Evolutionary conservation across 2,329 filamentous ascomycete species (phyloP).

Genomic region (Celoporthe dispersa): DNA sequence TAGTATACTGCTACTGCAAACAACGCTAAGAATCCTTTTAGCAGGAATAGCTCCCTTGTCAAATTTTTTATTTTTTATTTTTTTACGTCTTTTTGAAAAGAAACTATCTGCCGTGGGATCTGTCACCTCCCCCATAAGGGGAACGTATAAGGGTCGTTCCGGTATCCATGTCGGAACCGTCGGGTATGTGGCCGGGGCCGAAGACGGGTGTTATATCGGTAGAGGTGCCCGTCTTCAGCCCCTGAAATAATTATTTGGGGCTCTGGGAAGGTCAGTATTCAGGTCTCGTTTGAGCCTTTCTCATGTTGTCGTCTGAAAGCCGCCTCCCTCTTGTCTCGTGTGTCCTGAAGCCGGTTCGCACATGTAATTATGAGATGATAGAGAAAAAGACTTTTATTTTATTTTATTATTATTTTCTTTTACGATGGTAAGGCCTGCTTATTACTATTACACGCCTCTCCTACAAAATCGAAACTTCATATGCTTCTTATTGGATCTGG

Average conservation of each 20-base stretch:
- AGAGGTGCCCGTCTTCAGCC: neutral
- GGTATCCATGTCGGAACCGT: constrained; percentile 7
- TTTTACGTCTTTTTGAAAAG: neutral
- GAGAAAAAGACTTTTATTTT: no score
- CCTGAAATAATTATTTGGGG: neutral
- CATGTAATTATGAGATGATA: no score
- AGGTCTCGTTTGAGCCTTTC: neutral
- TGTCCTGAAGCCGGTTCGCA: neutral
- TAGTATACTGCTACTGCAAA: neutral
- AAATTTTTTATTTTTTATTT: neutral
- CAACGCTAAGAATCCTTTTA: neutral
- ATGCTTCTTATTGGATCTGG: neutral
- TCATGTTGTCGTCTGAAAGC: neutral
- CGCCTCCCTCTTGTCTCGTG: neutral
- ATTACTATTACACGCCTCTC: neutral
- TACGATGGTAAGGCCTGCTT: neutral
- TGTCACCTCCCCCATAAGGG: neutral
- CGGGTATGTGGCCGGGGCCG: constrained; percentile 12
- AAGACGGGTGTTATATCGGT: neutral
- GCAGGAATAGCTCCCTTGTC: constrained; percentile 6
- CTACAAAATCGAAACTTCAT: neutral
- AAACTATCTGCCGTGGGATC: constrained; percentile 6
- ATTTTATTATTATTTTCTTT: neutral
- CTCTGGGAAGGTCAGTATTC: neutral
- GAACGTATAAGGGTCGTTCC: neutral